Evolutionary conservation across 257 asterid species (phyloP), one percentile per base, ranked within the genome.

Genomic region (Sherardia arvensis): DNA sequence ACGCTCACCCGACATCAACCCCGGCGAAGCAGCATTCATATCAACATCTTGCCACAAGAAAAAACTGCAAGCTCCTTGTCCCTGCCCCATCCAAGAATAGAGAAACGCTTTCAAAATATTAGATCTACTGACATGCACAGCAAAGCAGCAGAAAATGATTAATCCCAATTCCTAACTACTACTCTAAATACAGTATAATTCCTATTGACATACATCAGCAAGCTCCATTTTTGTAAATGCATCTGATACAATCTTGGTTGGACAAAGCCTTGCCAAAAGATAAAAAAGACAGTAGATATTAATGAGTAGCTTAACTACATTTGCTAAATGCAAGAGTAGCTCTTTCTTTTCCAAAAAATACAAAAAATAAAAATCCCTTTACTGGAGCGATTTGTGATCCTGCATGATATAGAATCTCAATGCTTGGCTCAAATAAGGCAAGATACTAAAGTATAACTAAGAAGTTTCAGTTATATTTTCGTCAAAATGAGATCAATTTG

Each of bases 41-140:
- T 75, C 62, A 71, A 69, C 85, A 49, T 81, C 91, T 57, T 79
- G 66, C 83, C 80, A 79, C 58, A 69, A 66, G 61, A 63, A 72
- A 69, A 53, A 81, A 48, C 81, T 85, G 70, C 91, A 84, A 7
- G 83, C 77, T 65, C 86, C 91, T 69, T 84, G 78, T 25, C 81
- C 91, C 91, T 81, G 79, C 28, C 27, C 4, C 12, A 49, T 49
- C 12, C 25, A 51, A 49, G 15, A 36, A 21, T 26, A 34, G 17
- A 15, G 47, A 68, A 33, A 36, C 30, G 15, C 59, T 14, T 29
- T 21, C 11, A 17, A 17, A 28, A 29, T 14, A 68, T 47, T n/a
- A 5, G 25, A 7, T 62, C 36, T 12, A 26, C 27, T 40, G 15
- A 62, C 7, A 43, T 20, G 17, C 20, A 17, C 1, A 12, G n/a